phyloP scores from a whole-genome alignment of 352 stramenopile genomes.

The Plasmopara muralis region DNA sequence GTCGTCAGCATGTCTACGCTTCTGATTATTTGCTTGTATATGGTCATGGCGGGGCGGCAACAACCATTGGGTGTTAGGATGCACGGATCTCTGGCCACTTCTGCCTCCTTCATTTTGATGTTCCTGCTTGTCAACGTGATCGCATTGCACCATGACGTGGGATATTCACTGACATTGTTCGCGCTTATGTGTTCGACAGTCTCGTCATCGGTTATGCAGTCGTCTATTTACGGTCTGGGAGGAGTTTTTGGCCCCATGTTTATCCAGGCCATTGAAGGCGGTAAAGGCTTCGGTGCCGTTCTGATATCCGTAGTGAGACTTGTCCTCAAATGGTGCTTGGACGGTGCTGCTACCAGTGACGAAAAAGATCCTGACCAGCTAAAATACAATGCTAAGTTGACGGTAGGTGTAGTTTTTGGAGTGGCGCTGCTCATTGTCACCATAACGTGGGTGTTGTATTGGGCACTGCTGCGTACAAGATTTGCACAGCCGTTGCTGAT shows the following conservation, averaged over 20 bases:
- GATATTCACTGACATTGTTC: constrained; percentile 56
- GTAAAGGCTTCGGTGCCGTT: constrained; percentile 72
- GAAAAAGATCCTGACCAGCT: constrained; percentile 5
- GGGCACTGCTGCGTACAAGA: constrained; percentile 37
- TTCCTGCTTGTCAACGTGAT: constrained; percentile 57
- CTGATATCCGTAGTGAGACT: constrained; percentile 61
- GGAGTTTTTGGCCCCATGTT: constrained; percentile 75
- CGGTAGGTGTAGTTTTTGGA: constrained; percentile 63
- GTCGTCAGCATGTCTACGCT: constrained; percentile 83
- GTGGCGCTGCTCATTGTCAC: constrained; percentile 48
- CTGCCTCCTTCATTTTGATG: constrained; percentile 49
- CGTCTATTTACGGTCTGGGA: constrained; percentile 62
- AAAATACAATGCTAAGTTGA: constrained; percentile 22
- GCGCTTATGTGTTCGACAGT: constrained; percentile 59
- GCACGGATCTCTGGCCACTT: constrained; percentile 42
- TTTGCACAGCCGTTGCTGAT: constrained; percentile 60
- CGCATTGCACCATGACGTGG: constrained; percentile 31
- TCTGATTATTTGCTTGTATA: constrained; percentile 71
- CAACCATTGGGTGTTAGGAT: constrained; percentile 52
- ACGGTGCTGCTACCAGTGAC: constrained; percentile 7
- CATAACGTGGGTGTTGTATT: constrained; percentile 52
- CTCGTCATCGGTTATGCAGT: constrained; percentile 61
- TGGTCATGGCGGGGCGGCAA: constrained; percentile 66
- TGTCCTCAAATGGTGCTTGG: constrained; percentile 47
- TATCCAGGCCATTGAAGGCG: constrained; percentile 70